These are phyloP conservation scores for Leishmania gerbilli DNA, from an alignment of 208 protist genomes.

Conservation along the genomic window DNA sequence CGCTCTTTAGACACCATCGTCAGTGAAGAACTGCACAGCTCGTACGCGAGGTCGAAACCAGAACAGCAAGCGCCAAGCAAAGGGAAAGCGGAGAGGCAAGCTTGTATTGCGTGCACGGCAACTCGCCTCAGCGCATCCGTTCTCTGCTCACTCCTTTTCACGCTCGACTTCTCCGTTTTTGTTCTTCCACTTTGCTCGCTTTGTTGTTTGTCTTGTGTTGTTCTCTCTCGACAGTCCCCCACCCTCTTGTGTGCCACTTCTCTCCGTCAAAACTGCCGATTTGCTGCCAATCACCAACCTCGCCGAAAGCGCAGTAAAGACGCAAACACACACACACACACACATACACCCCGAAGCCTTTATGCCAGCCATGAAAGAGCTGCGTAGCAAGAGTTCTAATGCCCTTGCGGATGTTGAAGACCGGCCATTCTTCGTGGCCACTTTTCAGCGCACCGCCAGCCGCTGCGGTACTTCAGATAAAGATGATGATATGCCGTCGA, in stretches of 20 bases:
- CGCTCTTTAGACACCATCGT: neutral
- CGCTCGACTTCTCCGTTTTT: neutral
- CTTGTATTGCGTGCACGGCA: neutral
- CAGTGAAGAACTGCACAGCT: neutral
- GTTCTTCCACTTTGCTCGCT: neutral
- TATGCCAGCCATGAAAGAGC: constrained; percentile 11
- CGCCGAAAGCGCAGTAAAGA: neutral
- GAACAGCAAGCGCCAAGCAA: no score
- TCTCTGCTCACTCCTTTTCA: neutral
- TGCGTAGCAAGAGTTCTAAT: constrained; percentile 4
- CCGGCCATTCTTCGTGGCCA: constrained; percentile 41
- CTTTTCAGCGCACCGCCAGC: constrained; percentile 41
- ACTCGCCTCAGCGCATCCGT: neutral
- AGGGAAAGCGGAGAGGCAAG: neutral
- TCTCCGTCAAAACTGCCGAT: neutral
- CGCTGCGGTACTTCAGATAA: constrained; percentile 11
- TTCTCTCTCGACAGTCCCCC: no score
- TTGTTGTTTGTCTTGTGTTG: neutral
- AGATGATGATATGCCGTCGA: constrained; percentile 42
- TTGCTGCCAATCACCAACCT: neutral
- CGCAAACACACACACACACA: neutral
- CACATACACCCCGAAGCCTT: neutral
- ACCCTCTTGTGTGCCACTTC: neutral
- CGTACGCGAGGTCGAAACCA: neutral
- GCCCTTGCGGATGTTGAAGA: constrained; percentile 28